Evolutionary conservation across 140 eudicot species (phyloP).

Genomic region (Anethum foeniculum): DNA sequence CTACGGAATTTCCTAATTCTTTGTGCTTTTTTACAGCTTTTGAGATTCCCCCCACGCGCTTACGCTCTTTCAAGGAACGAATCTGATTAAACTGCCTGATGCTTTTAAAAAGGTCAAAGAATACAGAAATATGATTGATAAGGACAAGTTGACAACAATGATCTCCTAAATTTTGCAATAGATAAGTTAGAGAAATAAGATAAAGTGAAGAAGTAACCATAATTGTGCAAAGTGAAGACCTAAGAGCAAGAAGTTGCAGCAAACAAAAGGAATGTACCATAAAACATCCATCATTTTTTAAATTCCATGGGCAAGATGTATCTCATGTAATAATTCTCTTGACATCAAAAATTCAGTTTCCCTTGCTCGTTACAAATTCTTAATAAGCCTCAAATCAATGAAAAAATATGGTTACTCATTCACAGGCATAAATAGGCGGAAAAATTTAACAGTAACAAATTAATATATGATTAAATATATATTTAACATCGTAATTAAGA

Average conservation of each 20-base stretch:
- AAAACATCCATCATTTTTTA: background rate
- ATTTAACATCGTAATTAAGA: background rate
- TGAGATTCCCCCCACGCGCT: slow-evolving; percentile 28
- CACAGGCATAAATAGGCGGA: background rate
- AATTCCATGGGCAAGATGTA: background rate
- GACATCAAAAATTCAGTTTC: background rate
- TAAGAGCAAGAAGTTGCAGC: background rate
- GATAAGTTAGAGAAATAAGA: background rate
- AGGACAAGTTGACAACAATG: background rate
- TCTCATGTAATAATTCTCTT: background rate
- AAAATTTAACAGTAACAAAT: background rate
- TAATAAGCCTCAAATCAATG: background rate
- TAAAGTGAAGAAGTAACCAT: background rate
- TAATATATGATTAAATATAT: background rate
- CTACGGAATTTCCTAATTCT: slow-evolving; percentile 25
- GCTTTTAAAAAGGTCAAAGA: slow-evolving; percentile 18
- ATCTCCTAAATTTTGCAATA: background rate
- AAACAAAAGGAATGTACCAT: background rate
- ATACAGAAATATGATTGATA: background rate
- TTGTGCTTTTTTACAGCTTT: slow-evolving; percentile 43
- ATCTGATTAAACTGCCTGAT: slow-evolving; percentile 25
- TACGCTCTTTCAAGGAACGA: slow-evolving; percentile 43
- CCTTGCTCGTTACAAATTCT: background rate
- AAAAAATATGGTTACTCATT: background rate
- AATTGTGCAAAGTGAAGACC: background rate